phyloP scores from a whole-genome alignment of 352 stramenopile genomes.

The Paralagenidium karlingii region DNA sequence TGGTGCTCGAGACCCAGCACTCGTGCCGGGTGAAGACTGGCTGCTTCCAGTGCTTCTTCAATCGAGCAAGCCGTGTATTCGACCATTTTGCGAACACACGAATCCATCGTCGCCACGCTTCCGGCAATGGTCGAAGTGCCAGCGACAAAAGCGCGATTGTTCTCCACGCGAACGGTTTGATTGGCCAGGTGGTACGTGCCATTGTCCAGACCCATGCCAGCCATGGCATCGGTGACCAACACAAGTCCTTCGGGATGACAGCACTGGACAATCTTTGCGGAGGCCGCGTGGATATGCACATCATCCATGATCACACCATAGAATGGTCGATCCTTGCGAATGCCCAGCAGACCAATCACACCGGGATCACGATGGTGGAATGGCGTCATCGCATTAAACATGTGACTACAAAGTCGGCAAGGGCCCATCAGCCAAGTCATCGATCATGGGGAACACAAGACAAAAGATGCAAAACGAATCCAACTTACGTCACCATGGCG shows the following conservation, averaged over 20 bases:
- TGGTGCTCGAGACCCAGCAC: constrained; percentile 35
- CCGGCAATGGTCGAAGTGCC: constrained; percentile 79
- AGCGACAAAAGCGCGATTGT: constrained; percentile 25
- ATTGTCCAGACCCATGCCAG: constrained; percentile 62
- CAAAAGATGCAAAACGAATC: too few species aligned
- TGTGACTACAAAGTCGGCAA: constrained; percentile 36
- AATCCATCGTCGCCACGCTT: constrained; percentile 73
- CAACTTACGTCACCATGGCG: constrained; percentile 63
- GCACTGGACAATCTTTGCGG: constrained; percentile 68
- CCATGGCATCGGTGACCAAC: constrained; percentile 76
- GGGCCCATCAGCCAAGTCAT: too few species aligned
- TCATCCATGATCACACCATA: constrained; percentile 84
- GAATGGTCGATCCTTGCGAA: constrained; percentile 26
- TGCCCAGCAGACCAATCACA: constrained; percentile 75
- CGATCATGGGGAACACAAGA: too few species aligned
- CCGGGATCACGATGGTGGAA: constrained; percentile 87
- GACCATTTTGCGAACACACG: constrained; percentile 62
- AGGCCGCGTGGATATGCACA: constrained; percentile 70
- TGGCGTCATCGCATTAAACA: constrained; percentile 87
- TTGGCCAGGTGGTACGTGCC: constrained; percentile 65
- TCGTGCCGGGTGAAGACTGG: constrained; percentile 62
- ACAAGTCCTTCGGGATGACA: constrained; percentile 68
- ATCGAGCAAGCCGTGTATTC: constrained; percentile 73
- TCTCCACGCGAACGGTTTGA: constrained; percentile 40
- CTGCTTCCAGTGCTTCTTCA: constrained; percentile 58